Base-by-base conservation (phyloP, 331 rosid species). In the Arachis monticola region DNA sequence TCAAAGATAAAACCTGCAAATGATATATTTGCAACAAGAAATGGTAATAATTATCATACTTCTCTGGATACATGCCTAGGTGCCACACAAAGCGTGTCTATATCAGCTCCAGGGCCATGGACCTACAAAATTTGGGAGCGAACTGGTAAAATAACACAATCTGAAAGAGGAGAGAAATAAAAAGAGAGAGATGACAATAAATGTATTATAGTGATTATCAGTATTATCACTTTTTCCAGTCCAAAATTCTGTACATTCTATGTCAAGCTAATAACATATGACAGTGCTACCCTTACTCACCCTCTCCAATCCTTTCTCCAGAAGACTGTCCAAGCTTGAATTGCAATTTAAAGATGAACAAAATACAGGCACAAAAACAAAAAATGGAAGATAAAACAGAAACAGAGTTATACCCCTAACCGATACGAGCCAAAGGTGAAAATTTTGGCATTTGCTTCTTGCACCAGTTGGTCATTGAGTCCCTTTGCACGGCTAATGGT, bases 31-130 rank as follows among this genome's bases (percentile, higher is more conserved):
- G 52, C 69, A 64, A n/a, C 0, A 5, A 53, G 77, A 78, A 82
- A 77, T 73, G 73, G 58, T 40, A 50, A 55, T 40, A 58, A 60
- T 14, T 17, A 53, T 79, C 87, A 66, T 77, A 93, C 99, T 63
- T 94, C 96, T 87, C 99, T 88, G 72, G 91, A 80, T 77, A 96
- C 97, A 74, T 92, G 90, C 86, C 91, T 92, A 11, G 99, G 99
- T 63, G 96, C 99, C 79, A 94, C 99, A 65, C 99, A 94, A 2
- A 94, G 93, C 27, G 94, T 87, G 76, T 94, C 96, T 80, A 92
- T 88, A 83, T 94, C 97, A 32, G 97, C 97, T 66, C 97, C 97
- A 52, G 99, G 97, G 79, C 97, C 93, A 85, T 94, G 96, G 76
- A 94, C 99, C 99, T 94, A 63, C 67, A 72, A 86, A 66, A 74